Conservation (phyloP, 2,329 filamentous ascomycete species). For the Aphanocladium album region DNA sequence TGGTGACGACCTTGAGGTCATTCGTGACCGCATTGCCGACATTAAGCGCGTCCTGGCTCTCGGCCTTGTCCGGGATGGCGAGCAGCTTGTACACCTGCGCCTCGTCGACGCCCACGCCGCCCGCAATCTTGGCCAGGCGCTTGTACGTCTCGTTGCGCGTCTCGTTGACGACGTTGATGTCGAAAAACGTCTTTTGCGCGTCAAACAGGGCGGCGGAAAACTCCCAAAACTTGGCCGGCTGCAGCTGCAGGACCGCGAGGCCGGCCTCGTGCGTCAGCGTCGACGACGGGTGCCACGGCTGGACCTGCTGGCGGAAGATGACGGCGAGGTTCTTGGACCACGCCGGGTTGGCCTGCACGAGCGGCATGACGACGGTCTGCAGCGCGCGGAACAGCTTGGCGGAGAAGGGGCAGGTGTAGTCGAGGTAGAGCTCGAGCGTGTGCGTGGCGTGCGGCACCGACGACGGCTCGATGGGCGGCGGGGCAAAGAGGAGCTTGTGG, state of each 20-base stretch:
- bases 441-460: constrained; percentile 42
- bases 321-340: constrained; percentile 58
- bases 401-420: constrained; percentile 82
- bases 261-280: constrained; percentile 79
- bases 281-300: constrained; percentile 90
- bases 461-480: constrained; percentile 29
- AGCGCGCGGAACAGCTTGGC: constrained; percentile 71
- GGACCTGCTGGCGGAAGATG: constrained; percentile 86
- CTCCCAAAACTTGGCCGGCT: constrained; percentile 70
- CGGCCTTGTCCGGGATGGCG: constrained; percentile 62
- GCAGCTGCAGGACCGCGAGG: constrained; percentile 68
- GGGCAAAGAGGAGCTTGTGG: constrained; percentile 55
- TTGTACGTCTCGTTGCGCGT: constrained; percentile 78
- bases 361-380: constrained; percentile 58
- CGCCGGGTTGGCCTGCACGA: constrained; percentile 56
- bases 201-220: constrained; percentile 65
- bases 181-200: constrained; percentile 74
- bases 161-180: constrained; percentile 79
- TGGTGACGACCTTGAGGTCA: constrained; percentile 79
- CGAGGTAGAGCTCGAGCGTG: constrained; percentile 66
- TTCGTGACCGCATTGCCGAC: constrained; percentile 75
- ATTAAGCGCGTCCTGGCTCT: constrained; percentile 65
- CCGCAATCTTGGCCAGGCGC: constrained; percentile 70
- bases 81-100: constrained; percentile 65
- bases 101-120: constrained; percentile 63